Conservation (phyloP, 2,329 filamentous ascomycete genomes). For the Fusarium bulbicola region DNA sequence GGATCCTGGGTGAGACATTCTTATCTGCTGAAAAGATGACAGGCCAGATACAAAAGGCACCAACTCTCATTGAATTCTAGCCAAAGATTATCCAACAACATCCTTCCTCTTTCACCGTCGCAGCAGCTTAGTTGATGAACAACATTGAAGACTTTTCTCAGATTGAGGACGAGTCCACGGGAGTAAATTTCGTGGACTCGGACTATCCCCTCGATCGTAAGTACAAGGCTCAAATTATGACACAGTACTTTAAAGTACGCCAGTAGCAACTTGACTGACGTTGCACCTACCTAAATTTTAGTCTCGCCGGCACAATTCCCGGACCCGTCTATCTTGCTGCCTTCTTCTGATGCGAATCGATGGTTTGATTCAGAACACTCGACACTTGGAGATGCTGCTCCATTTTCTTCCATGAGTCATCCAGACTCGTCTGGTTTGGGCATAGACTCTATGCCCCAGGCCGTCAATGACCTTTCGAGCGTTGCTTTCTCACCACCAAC, state of each 20-base stretch:
- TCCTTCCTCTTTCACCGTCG: not conserved
- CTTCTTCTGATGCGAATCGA: not conserved
- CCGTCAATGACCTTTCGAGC: not conserved
- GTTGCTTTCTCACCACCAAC: not conserved
- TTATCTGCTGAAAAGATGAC: not conserved
- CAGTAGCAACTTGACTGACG: not conserved
- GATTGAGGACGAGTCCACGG: conserved; percentile 23
- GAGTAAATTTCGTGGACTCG: conserved; percentile 19
- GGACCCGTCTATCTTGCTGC: not conserved
- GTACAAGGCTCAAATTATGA: conserved; percentile 3
- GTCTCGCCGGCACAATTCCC: conserved; percentile 3
- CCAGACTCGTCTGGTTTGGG: not conserved
- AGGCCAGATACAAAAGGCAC: conserved; percentile 13
- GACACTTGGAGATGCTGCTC: not conserved
- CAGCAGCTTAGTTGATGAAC: conserved; percentile 17
- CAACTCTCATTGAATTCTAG: not conserved
- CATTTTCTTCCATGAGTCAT: not conserved
- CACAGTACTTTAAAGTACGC: not conserved
- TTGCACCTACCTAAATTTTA: not conserved
- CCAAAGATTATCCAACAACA: not conserved
- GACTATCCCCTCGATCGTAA: conserved; percentile 18
- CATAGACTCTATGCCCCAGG: not conserved
- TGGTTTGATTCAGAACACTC: not conserved
- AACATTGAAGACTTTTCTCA: not conserved
- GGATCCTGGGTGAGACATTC: conserved; percentile 1